Percentiles rank a stretch among this genome's conserved stretches.
Evolutionary conservation across 352 stramenopile genomes (phyloP).

Genomic region (Phytophthora cactorum): DNA sequence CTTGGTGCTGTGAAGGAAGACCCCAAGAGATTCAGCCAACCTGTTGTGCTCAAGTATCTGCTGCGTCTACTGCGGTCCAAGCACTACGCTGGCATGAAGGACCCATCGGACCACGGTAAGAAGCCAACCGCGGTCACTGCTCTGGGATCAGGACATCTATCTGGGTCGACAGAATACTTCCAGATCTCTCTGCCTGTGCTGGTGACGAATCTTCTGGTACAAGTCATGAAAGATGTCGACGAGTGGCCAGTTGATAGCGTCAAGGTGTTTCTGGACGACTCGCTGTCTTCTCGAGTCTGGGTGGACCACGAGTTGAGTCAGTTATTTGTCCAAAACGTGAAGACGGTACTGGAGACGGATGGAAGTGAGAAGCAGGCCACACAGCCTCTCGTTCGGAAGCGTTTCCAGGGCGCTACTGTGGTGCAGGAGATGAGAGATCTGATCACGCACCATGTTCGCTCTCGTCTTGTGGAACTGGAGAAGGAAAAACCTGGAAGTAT

Average conservation of each 20-base stretch:
- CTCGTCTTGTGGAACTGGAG: conserved; percentile 67
- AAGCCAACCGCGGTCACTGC: conserved; percentile 27
- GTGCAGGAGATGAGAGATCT: conserved; percentile 63
- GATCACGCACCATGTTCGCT: conserved; percentile 72
- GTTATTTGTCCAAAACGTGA: conserved; percentile 81
- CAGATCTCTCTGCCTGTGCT: conserved; percentile 77
- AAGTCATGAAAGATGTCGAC: conserved; percentile 64
- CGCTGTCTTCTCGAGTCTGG: conserved; percentile 79
- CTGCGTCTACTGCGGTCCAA: conserved; percentile 82
- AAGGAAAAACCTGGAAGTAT: conserved; percentile 55
- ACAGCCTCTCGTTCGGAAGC: conserved; percentile 43
- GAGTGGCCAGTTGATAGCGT: conserved; percentile 83
- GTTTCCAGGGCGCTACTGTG: conserved; percentile 52
- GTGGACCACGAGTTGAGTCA: conserved; percentile 86
- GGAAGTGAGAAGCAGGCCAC: conserved; percentile 20
- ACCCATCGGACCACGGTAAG: conserved; percentile 37
- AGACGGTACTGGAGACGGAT: conserved; percentile 57
- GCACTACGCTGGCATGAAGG: conserved; percentile 68
- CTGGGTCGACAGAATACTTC: conserved; percentile 37
- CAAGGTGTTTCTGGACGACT: conserved; percentile 90
- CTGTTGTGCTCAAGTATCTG: conserved; percentile 77
- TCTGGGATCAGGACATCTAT: conserved; percentile 27
- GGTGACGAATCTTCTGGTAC: conserved; percentile 72
- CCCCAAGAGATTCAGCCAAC: conserved; percentile 56
- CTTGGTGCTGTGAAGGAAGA: conserved; percentile 67